Evolutionary conservation across 176 grass and related monocot species (phyloP), one percentile per base, ranked within the genome.

Genomic region (Raddia guianensis): DNA sequence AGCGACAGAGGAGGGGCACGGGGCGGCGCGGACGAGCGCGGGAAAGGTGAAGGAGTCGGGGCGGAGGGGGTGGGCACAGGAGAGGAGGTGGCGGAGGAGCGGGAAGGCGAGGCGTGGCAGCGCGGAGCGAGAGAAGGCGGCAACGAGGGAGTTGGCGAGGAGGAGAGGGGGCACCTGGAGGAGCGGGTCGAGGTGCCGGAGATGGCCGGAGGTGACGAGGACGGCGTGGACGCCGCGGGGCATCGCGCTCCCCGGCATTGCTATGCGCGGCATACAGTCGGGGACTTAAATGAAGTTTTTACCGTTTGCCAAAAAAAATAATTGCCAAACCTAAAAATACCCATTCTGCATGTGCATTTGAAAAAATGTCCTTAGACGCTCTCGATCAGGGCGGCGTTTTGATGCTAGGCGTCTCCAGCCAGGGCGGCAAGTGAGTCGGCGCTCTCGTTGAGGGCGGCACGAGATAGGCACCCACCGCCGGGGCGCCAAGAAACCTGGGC

Each of bases 21-120:
- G 47, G 55, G 82, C 76, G 1, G 86, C 86, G 13, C 87, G 87
- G 63, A 92, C 11, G 73, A 85, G 80, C 79, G 84, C 60, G 7
- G 90, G 90, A 58, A 88, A 83, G 69, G 90, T 88, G 74, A 88
- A 92, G 63, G 27, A 49, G 65, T 91, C 90, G 35, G 86, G 90
- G 57, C 83, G 86, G 43, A 53, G 69, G 79, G 48, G 48, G 68
- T 51, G 16, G 37, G 73, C 52, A 63, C 79, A 46, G 5, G 66
- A 44, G 20, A 81, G 81, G 79, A 89, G 62, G 83, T 67, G 79
- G 74, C 72, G 62, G 55, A 75, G 85, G 44, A 86, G 80, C 74
- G 40, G 80, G 68, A 70, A 6, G 43, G 80, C 78, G 55, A 84
- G 74, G 43, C 57, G 42, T 27, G 83, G 79, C 33, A 64, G 33